Evolutionary conservation across 768 basidiomycete species (phyloP).

Genomic region (Mycena vulgaris): DNA sequence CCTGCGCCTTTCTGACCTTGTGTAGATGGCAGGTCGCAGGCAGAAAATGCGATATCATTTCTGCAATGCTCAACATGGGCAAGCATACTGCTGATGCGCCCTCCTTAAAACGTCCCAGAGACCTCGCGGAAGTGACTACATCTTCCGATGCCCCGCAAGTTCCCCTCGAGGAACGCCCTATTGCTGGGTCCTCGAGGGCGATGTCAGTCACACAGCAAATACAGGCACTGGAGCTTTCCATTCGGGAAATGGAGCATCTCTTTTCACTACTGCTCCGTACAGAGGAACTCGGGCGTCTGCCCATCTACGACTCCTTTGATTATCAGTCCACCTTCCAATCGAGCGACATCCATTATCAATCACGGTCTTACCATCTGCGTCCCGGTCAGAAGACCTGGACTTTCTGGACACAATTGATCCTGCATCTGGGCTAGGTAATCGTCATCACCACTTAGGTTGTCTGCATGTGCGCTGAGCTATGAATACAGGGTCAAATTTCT

Average conservation of each 20-base stretch:
- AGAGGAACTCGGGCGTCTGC: slow-evolving; percentile 25
- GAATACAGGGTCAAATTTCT: neutral
- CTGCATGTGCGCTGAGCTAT: no score
- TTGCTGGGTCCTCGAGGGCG: neutral
- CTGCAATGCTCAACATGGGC: slow-evolving; percentile 23
- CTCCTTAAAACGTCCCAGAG: slow-evolving; percentile 16
- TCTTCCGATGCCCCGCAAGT: neutral
- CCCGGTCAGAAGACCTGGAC: neutral
- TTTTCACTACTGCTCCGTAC: slow-evolving; percentile 27
- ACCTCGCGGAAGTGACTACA: neutral
- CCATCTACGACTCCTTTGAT: slow-evolving; percentile 1
- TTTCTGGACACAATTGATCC: neutral
- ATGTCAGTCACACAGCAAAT: slow-evolving; percentile 1
- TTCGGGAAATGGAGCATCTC: slow-evolving; percentile 14
- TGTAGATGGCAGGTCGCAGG: slow-evolving; percentile 31
- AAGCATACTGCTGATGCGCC: neutral
- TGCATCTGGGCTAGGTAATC: neutral
- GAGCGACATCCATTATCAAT: neutral
- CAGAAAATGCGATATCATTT: slow-evolving; percentile 26
- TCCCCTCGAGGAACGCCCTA: neutral
- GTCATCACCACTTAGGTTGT: no score
- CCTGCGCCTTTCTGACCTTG: no score
- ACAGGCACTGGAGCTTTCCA: slow-evolving; percentile 6
- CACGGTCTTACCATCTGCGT: neutral
- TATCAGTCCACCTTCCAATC: slow-evolving; percentile 1